Base-by-base conservation (phyloP, 176 grass and related monocot species). In the Pontederia crassipes region DNA sequence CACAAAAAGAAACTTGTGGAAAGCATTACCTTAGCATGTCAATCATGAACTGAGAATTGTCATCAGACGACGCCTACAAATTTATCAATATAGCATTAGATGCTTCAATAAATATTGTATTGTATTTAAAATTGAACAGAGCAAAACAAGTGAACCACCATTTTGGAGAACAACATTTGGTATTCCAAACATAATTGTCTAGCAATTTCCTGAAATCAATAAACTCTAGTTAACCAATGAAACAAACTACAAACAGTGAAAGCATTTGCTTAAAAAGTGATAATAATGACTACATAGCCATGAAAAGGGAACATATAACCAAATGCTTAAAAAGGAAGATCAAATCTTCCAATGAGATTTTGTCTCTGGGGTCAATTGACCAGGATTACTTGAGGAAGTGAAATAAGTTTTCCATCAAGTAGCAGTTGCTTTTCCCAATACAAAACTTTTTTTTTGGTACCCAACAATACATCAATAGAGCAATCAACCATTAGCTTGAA, bases 161-260 rank as follows among this genome's bases (percentile, higher is more conserved):
- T 90, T 87, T 88, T 97, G 45, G 87, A 97, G 78, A 97, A 97
- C 54, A 78, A 91, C 72, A 97, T 70, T 28, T 82, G 79, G 75
- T 97, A 83, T 58, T 84, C 84, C 67, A 88, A 51, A 78, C 92
- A 97, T 59, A 97, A 78, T 66, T 97, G 92, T 66, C 87, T 90
- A 29, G 84, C 87, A 80, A 97, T 97, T 90, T 96, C 87, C 92
- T 96, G 65, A n/a, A 74, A 52, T 75, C 64, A 15, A 12, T 52
- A 60, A 15, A 17, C 40, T 9, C 5, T 45, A 51, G 45, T 61
- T 40, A 15, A 53, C 58, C 17, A 57, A 67, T n/a, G n/a, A 10
- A 35, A 35, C 29, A 35, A 35, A 4, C 4, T 2, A 4, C 2
- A 35, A 35, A 35, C 2, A 2, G 29, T 35, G 2, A 35, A 35